phyloP scores from a whole-genome alignment of 225 moss, liverwort and hornwort species.

The Physcomitrium patens region DNA sequence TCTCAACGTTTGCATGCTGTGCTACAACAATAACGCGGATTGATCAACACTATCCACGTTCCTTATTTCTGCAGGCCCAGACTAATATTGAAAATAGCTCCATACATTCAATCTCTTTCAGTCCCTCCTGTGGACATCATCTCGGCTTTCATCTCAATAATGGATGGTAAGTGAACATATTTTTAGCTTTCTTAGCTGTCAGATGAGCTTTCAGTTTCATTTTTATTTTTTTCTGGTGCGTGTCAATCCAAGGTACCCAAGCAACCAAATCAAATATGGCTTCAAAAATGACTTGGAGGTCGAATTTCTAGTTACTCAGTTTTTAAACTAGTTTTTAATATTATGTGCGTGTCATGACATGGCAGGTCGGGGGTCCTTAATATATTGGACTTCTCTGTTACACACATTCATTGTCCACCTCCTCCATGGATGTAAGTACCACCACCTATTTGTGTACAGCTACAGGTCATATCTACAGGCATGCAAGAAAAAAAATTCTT shows the following conservation, averaged over 20 bases:
- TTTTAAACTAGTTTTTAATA: slow-evolving; percentile 2
- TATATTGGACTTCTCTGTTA: slow-evolving; percentile 57
- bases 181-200: slow-evolving; percentile 11
- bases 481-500: slow-evolving; percentile 12
- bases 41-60: slow-evolving; percentile 19
- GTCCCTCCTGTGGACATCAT: slow-evolving; percentile 73
- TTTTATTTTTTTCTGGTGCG: background rate
- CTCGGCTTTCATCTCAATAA: slow-evolving; percentile 94
- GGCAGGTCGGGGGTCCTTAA: slow-evolving; percentile 92
- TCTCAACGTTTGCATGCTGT: slow-evolving; percentile 11
- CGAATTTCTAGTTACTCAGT: slow-evolving; percentile 8
- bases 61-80: slow-evolving; percentile 68
- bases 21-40: slow-evolving; percentile 5
- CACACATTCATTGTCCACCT: slow-evolving; percentile 91
- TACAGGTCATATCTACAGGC: background rate
- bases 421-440: slow-evolving; percentile 69
- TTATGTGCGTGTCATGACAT: slow-evolving; percentile 26
- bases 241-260: too few relatives aligned
- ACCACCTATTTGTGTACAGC: slow-evolving; percentile 11
- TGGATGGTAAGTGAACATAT: slow-evolving; percentile 67
- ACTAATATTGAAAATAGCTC: slow-evolving; percentile 75
- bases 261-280: too few relatives aligned
- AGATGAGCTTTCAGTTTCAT: slow-evolving; percentile 14
- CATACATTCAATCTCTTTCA: slow-evolving; percentile 75
- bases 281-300: background rate